A percentile compares a stretch with the other conserved stretches of the same genome.
Conservation (phyloP, 1,284 basidiomycete species). For the Kwoniella shivajii region DNA sequence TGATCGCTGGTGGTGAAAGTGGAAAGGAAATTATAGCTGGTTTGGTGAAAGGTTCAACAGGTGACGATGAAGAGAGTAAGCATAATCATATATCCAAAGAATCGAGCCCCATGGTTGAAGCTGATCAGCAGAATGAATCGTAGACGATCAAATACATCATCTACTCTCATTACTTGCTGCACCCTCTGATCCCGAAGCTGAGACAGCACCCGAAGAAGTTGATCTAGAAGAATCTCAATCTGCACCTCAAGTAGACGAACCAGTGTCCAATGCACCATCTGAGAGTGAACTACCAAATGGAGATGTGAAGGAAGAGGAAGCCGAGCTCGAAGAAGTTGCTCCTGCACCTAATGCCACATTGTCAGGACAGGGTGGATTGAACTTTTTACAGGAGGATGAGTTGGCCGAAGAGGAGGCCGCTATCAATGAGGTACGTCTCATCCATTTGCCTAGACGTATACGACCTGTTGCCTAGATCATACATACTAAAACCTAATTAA, state of each 20-base stretch:
- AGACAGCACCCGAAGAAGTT: conserved; percentile 3
- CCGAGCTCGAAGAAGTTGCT: neutral
- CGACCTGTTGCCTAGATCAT: no score
- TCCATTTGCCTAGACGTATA: neutral
- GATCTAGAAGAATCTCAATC: conserved; percentile 5
- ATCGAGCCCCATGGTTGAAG: neutral
- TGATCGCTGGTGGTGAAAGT: conserved; percentile 34
- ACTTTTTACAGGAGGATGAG: conserved; percentile 52
- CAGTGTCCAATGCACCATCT: conserved; percentile 4
- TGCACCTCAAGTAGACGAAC: conserved; percentile 8
- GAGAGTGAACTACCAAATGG: conserved; percentile 7
- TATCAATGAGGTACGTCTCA: conserved; percentile 32
- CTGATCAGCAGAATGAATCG: no score
- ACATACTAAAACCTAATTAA: neutral
- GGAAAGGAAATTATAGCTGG: conserved; percentile 28
- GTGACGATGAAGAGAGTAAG: conserved; percentile 43
- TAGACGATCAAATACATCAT: conserved; percentile 45
- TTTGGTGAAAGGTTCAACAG: conserved; percentile 29
- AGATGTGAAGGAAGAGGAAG: neutral
- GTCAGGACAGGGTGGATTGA: conserved; percentile 27
- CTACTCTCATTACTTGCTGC: conserved; percentile 35
- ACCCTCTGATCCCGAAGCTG: conserved; percentile 7
- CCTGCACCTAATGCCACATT: neutral
- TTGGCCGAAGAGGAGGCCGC: conserved; percentile 25
- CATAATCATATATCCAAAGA: no score